Evolutionary conservation across 2,329 filamentous ascomycete species (phyloP), one percentile per base, ranked within the genome.

Genomic region (Plenodomus tracheiphilus): DNA sequence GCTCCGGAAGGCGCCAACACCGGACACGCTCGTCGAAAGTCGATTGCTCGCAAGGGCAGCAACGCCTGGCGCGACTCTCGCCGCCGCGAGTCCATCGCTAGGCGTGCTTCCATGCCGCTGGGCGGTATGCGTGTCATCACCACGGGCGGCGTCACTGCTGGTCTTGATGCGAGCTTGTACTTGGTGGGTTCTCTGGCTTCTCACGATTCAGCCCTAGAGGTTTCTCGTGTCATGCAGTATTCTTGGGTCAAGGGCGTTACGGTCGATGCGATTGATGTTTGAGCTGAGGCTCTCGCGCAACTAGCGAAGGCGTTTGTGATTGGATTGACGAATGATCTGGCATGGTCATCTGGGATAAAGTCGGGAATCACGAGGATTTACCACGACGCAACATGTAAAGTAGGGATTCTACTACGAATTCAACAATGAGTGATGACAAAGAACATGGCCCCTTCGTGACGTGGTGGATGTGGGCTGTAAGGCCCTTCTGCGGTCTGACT

Each of bases 201-300:
- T 52, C 85, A 90, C 66, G 88, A 89, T 45, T 81, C 85, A 51
- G 89, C 90, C 55, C 81, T 85, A 49, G 88, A 93, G 75, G 85
- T 89, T 58, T 86, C 88, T 66, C 82, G 86, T 56, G 63, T 82
- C 59, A 85, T 94, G 80, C 88, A 93, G 77, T 89, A 92, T 79
- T 84, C 81, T 67, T 96, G 91, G 91, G 83, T 83, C 72, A 93
- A 92, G 85, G 89, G 89, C 61, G 79, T 89, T 70, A 89, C 91
- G 61, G 87, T 93, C 62, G 88, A 93, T 71, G 88, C 88, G 56
- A 85, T 92, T 71, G 89, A 94, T 76, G 88, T 94, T 73, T 93
- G 84, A 66, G 59, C 58, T 51, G 49, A 44, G 51, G 48, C 51
- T 61, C 54, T 41, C 35, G 53, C 49, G 51, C 44, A 50, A 55